Percentiles rank a stretch among this genome's conserved stretches.
Conservation (phyloP, 208 protist genomes). For the Tritrichomonas foetus region DNA sequence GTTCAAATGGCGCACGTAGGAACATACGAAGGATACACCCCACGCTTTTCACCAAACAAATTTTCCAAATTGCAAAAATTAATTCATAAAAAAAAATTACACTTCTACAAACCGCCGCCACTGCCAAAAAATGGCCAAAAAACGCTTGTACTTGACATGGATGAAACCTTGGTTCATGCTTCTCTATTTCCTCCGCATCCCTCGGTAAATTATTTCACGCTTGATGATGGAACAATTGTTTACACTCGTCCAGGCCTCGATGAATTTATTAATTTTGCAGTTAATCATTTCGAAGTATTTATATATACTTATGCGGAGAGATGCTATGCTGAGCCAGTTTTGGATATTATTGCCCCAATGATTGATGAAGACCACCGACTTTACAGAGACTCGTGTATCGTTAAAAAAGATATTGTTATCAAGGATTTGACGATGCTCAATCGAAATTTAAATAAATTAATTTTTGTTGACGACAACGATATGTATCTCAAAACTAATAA, state of each 20-base stretch:
- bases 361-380: not conserved
- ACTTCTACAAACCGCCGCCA: no score
- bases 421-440: not conserved
- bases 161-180: not conserved
- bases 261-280: not conserved
- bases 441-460: not conserved
- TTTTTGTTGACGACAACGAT: conserved; percentile 9
- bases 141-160: not conserved
- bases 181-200: not conserved
- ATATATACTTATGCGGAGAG: conserved; percentile 46
- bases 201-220: not conserved
- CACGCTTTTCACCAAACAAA: no score
- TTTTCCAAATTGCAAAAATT: no score
- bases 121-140: not conserved
- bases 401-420: not conserved
- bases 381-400: not conserved
- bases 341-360: not conserved
- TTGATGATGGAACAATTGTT: not conserved
- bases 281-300: conserved; percentile 48
- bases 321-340: not conserved
- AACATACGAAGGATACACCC: no score
- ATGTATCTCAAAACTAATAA: not conserved
- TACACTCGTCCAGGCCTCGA: not conserved
- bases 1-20: no score
- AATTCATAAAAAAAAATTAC: no score